Conservation (phyloP, 2,329 filamentous ascomycete genomes). For the Oidium heveae region DNA sequence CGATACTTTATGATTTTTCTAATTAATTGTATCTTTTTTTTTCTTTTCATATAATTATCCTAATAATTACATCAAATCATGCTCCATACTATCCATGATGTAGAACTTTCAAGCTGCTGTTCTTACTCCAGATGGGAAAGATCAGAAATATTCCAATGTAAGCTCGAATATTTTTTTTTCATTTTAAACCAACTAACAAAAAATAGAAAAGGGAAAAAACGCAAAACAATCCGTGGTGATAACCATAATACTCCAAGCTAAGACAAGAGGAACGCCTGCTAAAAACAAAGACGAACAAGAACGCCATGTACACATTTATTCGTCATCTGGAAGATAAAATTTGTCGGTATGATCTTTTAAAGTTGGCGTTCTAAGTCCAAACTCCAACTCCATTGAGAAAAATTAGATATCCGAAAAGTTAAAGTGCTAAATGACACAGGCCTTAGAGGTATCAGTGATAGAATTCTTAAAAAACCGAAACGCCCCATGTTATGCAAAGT, state of each 20-base stretch:
- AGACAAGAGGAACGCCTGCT: not conserved
- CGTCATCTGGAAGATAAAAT: not conserved
- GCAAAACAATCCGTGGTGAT: not conserved
- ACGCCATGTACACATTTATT: conserved; percentile 3
- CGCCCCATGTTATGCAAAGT: not conserved
- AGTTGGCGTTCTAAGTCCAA: no score
- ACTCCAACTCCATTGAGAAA: no score
- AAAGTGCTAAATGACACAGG: not conserved
- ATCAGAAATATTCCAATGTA: not conserved
- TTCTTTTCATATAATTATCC: no score
- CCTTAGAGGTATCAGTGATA: conserved; percentile 3
- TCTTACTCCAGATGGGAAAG: not conserved
- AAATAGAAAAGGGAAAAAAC: not conserved
- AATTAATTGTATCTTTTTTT: no score
- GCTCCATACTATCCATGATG: not conserved
- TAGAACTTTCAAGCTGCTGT: not conserved
- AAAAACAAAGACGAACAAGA: not conserved
- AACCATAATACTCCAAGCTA: not conserved
- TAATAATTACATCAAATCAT: not conserved
- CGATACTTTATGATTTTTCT: no score
- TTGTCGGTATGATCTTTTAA: not conserved
- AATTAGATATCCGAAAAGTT: no score
- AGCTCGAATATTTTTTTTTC: not conserved
- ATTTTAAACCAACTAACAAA: not conserved
- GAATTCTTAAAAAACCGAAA: not conserved